Conservation (phyloP, 164 flowering plant genomes). For the Macadamia integrifolia region DNA sequence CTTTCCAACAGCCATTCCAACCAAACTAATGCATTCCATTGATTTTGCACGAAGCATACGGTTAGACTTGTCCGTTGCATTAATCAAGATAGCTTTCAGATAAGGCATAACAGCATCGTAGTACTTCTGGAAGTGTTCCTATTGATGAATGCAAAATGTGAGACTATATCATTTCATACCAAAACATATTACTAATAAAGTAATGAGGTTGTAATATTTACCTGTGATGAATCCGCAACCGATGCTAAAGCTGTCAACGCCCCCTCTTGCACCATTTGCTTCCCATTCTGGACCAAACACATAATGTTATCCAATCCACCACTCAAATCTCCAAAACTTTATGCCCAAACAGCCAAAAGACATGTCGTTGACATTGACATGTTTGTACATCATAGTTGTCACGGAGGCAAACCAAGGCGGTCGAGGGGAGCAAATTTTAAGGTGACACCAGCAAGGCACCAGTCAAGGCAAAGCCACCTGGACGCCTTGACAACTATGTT, state of each 20-base stretch:
- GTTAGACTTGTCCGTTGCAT: constrained; percentile 23
- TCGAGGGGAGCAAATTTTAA: no score
- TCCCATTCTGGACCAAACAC: constrained; percentile 19
- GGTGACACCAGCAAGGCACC: no score
- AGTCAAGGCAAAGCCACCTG: no score
- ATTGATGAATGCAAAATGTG: neutral
- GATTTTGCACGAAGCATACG: constrained; percentile 34
- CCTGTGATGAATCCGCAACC: constrained; percentile 35
- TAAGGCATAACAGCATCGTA: constrained; percentile 25
- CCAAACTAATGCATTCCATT: constrained; percentile 32
- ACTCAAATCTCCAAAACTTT: neutral
- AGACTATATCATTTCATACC: neutral
- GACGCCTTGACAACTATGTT: no score
- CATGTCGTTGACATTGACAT: no score
- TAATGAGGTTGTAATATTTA: neutral
- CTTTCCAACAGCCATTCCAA: constrained; percentile 40
- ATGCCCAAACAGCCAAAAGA: no score
- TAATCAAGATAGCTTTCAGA: constrained; percentile 22
- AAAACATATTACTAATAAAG: neutral
- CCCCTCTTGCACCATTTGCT: constrained; percentile 31
- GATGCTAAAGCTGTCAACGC: constrained; percentile 35
- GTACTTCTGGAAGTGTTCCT: constrained; percentile 24
- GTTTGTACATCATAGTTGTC: neutral
- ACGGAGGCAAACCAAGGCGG: no score
- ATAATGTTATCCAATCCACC: neutral